These are phyloP conservation scores for Dendrocalamus latiflorus DNA, from an alignment of 202 grass and related monocot genomes.

Conservation along the genomic window DNA sequence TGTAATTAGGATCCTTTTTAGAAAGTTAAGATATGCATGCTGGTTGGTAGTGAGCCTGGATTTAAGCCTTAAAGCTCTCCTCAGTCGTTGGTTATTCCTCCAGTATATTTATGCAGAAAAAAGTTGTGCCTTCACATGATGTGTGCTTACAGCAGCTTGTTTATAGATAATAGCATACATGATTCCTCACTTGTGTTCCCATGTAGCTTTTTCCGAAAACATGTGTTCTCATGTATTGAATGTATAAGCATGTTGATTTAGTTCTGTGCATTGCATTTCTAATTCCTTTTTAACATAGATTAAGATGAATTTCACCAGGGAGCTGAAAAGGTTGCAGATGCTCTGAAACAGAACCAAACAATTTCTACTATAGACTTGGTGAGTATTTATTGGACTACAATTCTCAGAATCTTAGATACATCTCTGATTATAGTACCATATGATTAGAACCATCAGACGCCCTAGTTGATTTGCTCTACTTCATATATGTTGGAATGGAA, in stretches of 20 bases:
- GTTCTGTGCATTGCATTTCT: constrained; percentile 1
- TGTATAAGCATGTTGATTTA: constrained; percentile 13
- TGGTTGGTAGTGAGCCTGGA: constrained; percentile 10
- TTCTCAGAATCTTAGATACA: neutral
- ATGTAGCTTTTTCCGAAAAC: neutral
- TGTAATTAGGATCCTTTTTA: neutral
- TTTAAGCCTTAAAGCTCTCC: neutral
- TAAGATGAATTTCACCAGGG: constrained; percentile 55
- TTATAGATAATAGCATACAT: constrained; percentile 2
- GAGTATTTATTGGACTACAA: constrained; percentile 26
- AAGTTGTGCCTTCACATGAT: neutral
- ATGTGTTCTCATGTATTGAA: neutral
- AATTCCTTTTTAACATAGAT: constrained; percentile 14
- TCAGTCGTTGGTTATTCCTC: neutral
- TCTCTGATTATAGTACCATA: neutral
- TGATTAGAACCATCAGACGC: neutral
- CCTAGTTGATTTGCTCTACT: no score
- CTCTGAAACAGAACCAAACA: constrained; percentile 82
- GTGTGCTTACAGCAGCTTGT: neutral
- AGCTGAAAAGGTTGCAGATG: constrained; percentile 84
- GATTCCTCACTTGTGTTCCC: neutral
- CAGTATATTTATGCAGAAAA: neutral
- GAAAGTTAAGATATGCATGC: constrained; percentile 1
- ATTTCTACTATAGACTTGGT: constrained; percentile 90
- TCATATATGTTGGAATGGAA: no score